Base-by-base conservation (phyloP, 2,329 filamentous ascomycete species). In the Emericellopsis atlantica region DNA sequence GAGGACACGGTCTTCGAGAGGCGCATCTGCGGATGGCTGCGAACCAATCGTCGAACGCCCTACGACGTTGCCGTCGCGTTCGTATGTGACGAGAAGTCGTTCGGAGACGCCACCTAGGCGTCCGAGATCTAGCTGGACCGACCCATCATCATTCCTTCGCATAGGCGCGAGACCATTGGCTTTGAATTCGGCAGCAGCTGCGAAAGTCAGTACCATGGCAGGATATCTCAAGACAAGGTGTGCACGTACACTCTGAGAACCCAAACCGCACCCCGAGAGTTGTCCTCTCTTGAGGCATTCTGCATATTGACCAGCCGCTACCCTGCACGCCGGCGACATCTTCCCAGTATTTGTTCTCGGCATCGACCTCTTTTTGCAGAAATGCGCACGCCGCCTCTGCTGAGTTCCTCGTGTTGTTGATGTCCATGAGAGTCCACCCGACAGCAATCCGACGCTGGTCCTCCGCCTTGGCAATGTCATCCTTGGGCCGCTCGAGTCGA, bases 271-370 rank as follows among this genome's bases (percentile, higher is more conserved):
- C 90, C 16, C 83, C 88, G 39, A 96, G 69, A 0, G 79, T 80
- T 49, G 85, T 77, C 39, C 71, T 70, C 49, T 90, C 80, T 6
- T 79, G 69, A 0, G 87, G 86, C 33, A 92, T 66, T 38, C 83
- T 75, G 49, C 82, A 90, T 15, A 96, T 67, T 16, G 84, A 81
- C 90, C 92, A 98, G 5, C 89, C 88, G 41, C 79, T 81, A 48
- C 87, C 76, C 48, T 82, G 87, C 36, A 96, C 79, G 9, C 79
- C 76, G 37, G 94, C 65, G 3, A 96, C 74, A 51, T 94, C 82
- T 42, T 83, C 74, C 92, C 92, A 98, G 59, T 94, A 98, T 50
- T 74, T 81, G 2, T 80, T 81, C 64, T 98, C 92, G 24, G 78
- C 76, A 9, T 75, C 71, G 29, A 93, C 82, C 57, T 95, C 89